A percentile compares a stretch with the other conserved stretches of the same genome.
phyloP scores from a whole-genome alignment of 2,329 filamentous ascomycete species.

The Scolecobasidium constrictum region DNA sequence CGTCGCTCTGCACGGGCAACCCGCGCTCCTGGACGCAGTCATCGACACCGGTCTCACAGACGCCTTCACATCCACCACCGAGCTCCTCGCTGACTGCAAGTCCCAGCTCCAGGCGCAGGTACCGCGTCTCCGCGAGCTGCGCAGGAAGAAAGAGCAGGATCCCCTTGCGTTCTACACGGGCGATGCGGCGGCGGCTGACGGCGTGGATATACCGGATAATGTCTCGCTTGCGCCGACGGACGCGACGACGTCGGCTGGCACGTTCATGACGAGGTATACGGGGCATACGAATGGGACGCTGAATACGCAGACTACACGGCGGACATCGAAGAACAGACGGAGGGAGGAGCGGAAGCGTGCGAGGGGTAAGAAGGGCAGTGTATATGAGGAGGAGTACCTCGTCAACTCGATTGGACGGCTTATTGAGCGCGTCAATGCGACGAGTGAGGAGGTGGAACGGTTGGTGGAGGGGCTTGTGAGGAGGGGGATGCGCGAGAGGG shows the following conservation, averaged over 20 bases:
- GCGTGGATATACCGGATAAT: conserved; percentile 73
- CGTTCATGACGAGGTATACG: conserved; percentile 87
- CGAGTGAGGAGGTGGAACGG: conserved; percentile 59
- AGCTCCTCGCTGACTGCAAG: conserved; percentile 89
- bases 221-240: conserved; percentile 82
- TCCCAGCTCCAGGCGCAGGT: conserved; percentile 74
- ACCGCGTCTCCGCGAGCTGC: conserved; percentile 72
- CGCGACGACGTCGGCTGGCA: conserved; percentile 64
- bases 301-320: conserved; percentile 62
- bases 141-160: conserved; percentile 69
- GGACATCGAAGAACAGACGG: conserved; percentile 76
- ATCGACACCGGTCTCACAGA: conserved; percentile 75
- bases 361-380: conserved; percentile 86
- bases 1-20: conserved; percentile 48
- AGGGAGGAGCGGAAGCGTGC: conserved; percentile 93
- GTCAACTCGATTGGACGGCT: conserved; percentile 77
- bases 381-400: conserved; percentile 97
- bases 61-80: conserved; percentile 69
- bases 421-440: conserved; percentile 67
- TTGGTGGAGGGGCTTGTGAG: conserved; percentile 69
- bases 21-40: conserved; percentile 53
- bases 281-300: conserved; percentile 58
- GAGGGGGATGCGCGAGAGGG: conserved; percentile 78
- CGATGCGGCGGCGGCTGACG: conserved; percentile 32
- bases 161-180: conserved; percentile 85